Evolutionary conservation across 495 filamentous ascomycete species (phyloP), one percentile per base, ranked within the genome.

Genomic region (Trichoderma reesei): DNA sequence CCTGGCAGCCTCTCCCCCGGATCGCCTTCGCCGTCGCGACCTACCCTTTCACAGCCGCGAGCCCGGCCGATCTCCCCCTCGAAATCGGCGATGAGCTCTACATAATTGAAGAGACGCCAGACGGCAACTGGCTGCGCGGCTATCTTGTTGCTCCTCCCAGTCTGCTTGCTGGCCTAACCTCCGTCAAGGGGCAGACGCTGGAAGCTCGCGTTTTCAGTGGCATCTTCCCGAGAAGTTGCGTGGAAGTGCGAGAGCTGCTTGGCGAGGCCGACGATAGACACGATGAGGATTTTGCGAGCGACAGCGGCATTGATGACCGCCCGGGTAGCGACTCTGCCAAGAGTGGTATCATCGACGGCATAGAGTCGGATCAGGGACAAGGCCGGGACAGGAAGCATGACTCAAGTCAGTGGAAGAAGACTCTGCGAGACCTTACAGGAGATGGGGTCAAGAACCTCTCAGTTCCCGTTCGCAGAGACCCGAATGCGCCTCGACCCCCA

Each of bases 11-110:
- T 66, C 84, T 98, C 74, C 91, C 92, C 75, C 91, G 90, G 69
- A 97, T 98, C 79, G 94, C 92, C 69, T 98, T 97, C 78, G 95
- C 93, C 66, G 89, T 98, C 73, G 93, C 92, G 73, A 90, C 86
- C 66, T 93, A 92, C 72, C 94, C 94, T 38, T 98, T 98, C 77
- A 83, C 86, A 65, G 88, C 94, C 59, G 87, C 88, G 39, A 88
- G 85, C 64, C 86, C 92, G 37, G 90, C 90, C 69, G 94, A 98
- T 75, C 86, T 98, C n/a, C 93, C 94, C 14, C 85, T 98, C 70
- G 91, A 98, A 75, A 87, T 98, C 36, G 94, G 94, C 71, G 94
- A 98, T 81, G 94, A 98, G 75, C 80, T 98, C 62, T 98, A 98
- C 76, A 96, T 98, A 64, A 96, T 98, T 71, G 94, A 98, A 77